Evolutionary conservation across 495 filamentous ascomycete species (phyloP), one percentile per base, ranked within the genome.

Genomic region (Lineolata rhizophorae): DNA sequence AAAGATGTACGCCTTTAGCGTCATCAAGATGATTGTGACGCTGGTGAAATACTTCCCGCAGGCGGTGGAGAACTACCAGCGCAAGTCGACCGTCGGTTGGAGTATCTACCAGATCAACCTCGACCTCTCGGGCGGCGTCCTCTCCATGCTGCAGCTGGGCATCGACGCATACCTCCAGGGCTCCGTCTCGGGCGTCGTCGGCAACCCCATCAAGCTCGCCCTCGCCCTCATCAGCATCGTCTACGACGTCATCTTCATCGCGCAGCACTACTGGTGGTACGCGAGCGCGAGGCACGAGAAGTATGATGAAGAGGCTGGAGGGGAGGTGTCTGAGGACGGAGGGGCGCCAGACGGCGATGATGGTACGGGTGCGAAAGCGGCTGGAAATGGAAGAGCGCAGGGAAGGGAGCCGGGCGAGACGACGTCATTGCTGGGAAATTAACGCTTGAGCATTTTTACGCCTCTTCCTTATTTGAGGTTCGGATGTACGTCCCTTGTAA

Each of bases 31-130:
- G n/a, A 42, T 83, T 15, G 65, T 91, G 27, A 91, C 81, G 0
- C 46, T 92, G 3, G 60, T 92, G 42, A 97, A 97, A 49, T 97
- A 95, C 52, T 64, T 76, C 22, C 90, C 87, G 9, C 87, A 97
- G 54, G 72, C 72, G 8, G 60, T 68, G 39, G 58, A 74, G 38
- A 95, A 95, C 55, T 83, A 76, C 44, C 62, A 67, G 46, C 76
- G 80, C 30, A 60, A 72, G 37, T 84, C 78, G 21, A 97, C 87
- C 1, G 53, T 58, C 18, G 87, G 90, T 21, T 95, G 84, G 84
- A 72, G 65, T 34, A 94, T 95, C 35, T 43, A 53, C 27, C 76
- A 83, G 49, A 83, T 87, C 34, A 57, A 92, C n/a, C 56, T 95
- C 11, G 87, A 95, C 44, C 56, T 91, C 40, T 45, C 57, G 8